Evolutionary conservation across 2,329 filamentous ascomycete species (phyloP), one percentile per base, ranked within the genome.

Genomic region (Xylaria arbuscula): DNA sequence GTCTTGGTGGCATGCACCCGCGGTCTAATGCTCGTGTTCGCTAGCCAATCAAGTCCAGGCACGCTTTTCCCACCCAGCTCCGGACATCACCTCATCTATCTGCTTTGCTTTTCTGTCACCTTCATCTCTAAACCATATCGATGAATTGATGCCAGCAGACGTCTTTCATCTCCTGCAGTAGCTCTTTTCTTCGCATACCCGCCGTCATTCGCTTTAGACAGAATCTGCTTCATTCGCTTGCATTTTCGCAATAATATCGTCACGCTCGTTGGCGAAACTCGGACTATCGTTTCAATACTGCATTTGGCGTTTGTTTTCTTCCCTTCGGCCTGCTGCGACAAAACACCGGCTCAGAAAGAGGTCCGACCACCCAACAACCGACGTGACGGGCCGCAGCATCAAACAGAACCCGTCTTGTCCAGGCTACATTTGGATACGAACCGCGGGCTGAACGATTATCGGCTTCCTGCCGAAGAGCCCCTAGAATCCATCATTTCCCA

Each of bases 191-290:
- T 72, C 63, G 65, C 51, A 68, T 60, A 62, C 57, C 28, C 50
- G 19, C 68, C 60, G 74, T 75, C 76, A 68, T 75, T 77, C 76
- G 76, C 76, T 77, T 73, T 68, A 66, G 62, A 71, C 59, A 50
- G 48, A 54, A 72, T 61, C 47, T 62, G 56, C 54, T 64, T 70
- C 74, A 68, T 56, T 77, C 76, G 74, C 75, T 76, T 71, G 11
- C 67, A 13, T 65, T 69, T 70, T 42, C 67, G 51, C 71, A 56
- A 66, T 54, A 57, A 56, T 60, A 61, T 69, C 59, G 60, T 64
- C 68, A 54, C 59, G 36, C 53, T 69, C 67, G 56, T 71, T 72
- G 67, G 68, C 68, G 66, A 68, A 71, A 58, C 71, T 68, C 64
- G 65, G 71, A 57, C 71, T 67, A 50, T 73, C 56, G 45, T 67